A percentile compares a stretch with the other conserved stretches of the same genome.
Conservation (phyloP, 163 green algal genomes). For the Scenedesmus sp. region DNA sequence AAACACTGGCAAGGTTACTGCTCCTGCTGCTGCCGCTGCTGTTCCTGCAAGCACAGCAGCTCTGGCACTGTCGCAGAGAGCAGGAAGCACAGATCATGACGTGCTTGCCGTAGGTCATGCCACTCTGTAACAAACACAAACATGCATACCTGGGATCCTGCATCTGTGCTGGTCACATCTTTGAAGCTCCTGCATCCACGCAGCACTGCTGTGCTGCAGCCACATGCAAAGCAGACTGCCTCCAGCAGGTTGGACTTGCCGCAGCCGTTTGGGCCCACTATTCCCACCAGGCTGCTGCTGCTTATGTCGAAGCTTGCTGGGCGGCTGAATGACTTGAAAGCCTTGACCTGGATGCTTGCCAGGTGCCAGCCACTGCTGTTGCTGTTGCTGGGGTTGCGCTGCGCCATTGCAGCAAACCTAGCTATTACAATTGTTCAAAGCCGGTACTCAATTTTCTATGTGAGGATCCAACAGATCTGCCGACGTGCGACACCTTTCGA, state of each 20-base stretch:
- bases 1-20: not conserved
- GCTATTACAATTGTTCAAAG: too few species aligned
- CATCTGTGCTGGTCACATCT: slow-evolving; percentile 56
- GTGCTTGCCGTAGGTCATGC: not conserved
- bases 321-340: slow-evolving; percentile 47
- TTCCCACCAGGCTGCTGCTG: slow-evolving; percentile 41
- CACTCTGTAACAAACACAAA: not conserved
- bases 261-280: slow-evolving; percentile 61
- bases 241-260: slow-evolving; percentile 68
- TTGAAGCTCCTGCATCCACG: slow-evolving; percentile 44
- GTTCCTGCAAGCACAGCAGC: not conserved
- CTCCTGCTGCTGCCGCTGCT: not conserved
- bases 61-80: not conserved
- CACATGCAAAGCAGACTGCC: slow-evolving; percentile 54
- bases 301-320: not conserved
- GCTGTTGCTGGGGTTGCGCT: not conserved
- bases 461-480: not conserved
- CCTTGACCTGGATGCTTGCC: not conserved
- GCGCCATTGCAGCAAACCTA: not conserved
- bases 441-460: too few species aligned
- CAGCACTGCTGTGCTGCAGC: slow-evolving; percentile 38
- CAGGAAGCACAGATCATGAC: too few species aligned
- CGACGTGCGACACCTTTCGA: not conserved
- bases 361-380: slow-evolving; percentile 20
- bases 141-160: slow-evolving; percentile 39